A percentile compares a stretch with the other conserved stretches of the same genome.
Evolutionary conservation across 257 asterid species (phyloP).

Genomic region (Fraxinus americana): DNA sequence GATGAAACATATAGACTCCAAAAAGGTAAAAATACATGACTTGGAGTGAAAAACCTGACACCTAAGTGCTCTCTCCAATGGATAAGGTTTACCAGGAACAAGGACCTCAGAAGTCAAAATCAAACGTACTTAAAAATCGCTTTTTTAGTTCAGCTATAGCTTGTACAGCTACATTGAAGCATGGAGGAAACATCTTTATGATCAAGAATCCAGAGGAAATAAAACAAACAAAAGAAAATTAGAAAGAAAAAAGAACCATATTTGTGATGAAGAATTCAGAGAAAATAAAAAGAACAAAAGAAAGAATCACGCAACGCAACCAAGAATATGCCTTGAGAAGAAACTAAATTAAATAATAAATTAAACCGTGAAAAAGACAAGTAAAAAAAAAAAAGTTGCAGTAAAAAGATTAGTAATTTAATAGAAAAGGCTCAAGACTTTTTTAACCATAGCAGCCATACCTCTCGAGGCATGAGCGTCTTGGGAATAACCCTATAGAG

Average conservation of each 20-base stretch:
- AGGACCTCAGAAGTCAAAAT: slow-evolving; percentile 4
- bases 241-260: too few species aligned
- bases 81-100: slow-evolving; percentile 48
- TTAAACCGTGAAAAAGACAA: slow-evolving; percentile 6
- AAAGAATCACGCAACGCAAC: neutral
- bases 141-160: neutral
- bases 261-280: neutral
- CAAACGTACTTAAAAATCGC: neutral
- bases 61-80: slow-evolving; percentile 29
- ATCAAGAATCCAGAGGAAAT: neutral
- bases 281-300: neutral
- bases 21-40: slow-evolving; percentile 20
- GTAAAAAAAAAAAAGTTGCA: neutral
- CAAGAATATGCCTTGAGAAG: slow-evolving; percentile 6
- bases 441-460: slow-evolving; percentile 49
- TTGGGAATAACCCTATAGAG: slow-evolving; percentile 97
- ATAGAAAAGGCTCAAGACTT: slow-evolving; percentile 38
- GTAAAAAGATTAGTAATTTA: slow-evolving; percentile 19
- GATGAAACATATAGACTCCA: slow-evolving; percentile 37
- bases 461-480: slow-evolving; percentile 99
- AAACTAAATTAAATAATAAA: slow-evolving; percentile 4
- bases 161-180: too few species aligned
- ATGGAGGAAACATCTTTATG: neutral
- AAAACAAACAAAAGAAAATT: neutral
- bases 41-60: slow-evolving; percentile 39